phyloP scores from a whole-genome alignment of 768 basidiomycete species.

The Trametes meyenii region DNA sequence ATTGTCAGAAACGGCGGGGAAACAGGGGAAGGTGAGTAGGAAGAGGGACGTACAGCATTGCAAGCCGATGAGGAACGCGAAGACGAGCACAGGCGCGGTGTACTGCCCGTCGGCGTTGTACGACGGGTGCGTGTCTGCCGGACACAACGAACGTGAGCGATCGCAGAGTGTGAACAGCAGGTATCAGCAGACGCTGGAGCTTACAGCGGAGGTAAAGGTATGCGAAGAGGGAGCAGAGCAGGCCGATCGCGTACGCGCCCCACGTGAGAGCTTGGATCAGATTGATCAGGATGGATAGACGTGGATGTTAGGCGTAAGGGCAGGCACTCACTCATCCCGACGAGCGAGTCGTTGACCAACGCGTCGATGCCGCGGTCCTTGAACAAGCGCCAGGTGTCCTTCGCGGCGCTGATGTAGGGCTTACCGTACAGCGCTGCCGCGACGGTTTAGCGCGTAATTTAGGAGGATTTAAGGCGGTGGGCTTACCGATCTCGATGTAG shows the following conservation, averaged over 20 bases:
- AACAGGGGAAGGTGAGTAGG: no score
- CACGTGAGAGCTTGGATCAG: slow-evolving; percentile 60
- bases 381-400: slow-evolving; percentile 81
- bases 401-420: slow-evolving; percentile 76
- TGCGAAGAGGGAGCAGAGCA: slow-evolving; percentile 72
- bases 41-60: slow-evolving; percentile 54
- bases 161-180: not conserved
- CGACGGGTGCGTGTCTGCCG: slow-evolving; percentile 66
- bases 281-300: slow-evolving; percentile 5
- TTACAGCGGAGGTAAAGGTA: slow-evolving; percentile 76
- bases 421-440: slow-evolving; percentile 78
- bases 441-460: not conserved
- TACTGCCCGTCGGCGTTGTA: slow-evolving; percentile 79
- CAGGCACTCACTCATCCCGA: slow-evolving; percentile 65
- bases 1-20: no score
- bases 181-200: slow-evolving; percentile 31
- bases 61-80: slow-evolving; percentile 80
- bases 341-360: slow-evolving; percentile 80
- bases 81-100: slow-evolving; percentile 75
- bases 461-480: not conserved
- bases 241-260: slow-evolving; percentile 80
- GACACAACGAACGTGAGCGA: slow-evolving; percentile 6
- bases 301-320: not conserved
- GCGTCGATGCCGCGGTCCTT: slow-evolving; percentile 81
- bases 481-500: slow-evolving; percentile 78